Evolutionary conservation across 2,329 filamentous ascomycete genomes (phyloP).

Genomic region (Claviceps quebecensis): DNA sequence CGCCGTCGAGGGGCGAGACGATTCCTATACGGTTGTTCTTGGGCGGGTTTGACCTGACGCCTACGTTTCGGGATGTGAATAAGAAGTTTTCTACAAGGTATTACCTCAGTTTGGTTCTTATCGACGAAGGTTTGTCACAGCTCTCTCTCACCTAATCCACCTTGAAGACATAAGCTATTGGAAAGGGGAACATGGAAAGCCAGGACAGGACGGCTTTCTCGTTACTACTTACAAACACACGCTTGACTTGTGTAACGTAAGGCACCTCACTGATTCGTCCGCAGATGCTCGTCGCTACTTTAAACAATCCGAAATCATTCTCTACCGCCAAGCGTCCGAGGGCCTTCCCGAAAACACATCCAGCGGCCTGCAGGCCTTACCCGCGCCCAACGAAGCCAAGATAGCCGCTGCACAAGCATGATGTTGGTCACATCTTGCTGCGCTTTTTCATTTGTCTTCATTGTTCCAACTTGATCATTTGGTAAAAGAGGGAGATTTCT

Average conservation of each 20-base stretch:
- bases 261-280: background rate
- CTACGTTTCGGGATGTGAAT: slow-evolving; percentile 97
- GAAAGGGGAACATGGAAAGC: too few species aligned
- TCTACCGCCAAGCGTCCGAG: slow-evolving; percentile 70
- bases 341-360: slow-evolving; percentile 18
- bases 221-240: too few species aligned
- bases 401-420: slow-evolving; percentile 24
- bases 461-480: background rate
- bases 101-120: slow-evolving; percentile 89
- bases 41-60: slow-evolving; percentile 91
- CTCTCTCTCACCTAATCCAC: too few species aligned
- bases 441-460: background rate
- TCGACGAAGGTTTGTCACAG: slow-evolving; percentile 63
- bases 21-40: slow-evolving; percentile 96
- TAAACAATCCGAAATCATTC: slow-evolving; percentile 96
- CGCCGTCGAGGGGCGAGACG: slow-evolving; percentile 85
- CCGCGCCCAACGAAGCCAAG: slow-evolving; percentile 30
- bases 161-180: too few species aligned
- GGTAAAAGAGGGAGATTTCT: background rate
- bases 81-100: slow-evolving; percentile 99
- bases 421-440: background rate
- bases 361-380: slow-evolving; percentile 27
- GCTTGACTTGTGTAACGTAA: too few species aligned
- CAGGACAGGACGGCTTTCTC: too few species aligned
- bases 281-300: slow-evolving; percentile 91